phyloP scores from a whole-genome alignment of 1,284 basidiomycete species.

The Ustilago bromivora region DNA sequence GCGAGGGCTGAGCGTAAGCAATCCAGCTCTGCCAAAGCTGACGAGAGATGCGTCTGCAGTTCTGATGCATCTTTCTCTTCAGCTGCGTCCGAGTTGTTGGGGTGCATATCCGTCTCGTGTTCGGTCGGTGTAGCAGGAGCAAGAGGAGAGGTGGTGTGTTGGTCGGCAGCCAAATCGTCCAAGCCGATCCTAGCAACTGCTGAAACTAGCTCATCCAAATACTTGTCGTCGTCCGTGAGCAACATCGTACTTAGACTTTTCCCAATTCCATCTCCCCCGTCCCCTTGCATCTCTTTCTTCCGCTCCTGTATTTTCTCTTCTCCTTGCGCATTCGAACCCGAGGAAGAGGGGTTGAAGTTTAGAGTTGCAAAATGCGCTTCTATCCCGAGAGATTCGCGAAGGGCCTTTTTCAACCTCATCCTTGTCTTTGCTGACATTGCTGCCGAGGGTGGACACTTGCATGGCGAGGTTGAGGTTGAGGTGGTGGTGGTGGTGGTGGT shows the following conservation, averaged over 20 bases:
- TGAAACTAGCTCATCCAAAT: constrained; percentile 37
- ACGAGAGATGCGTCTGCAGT: constrained; percentile 13
- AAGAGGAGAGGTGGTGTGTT: not conserved
- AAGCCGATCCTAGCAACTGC: constrained; percentile 36
- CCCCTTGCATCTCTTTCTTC: not conserved
- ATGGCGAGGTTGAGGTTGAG: constrained; percentile 11
- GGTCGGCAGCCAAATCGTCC: constrained; percentile 24
- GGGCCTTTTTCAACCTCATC: constrained; percentile 26
- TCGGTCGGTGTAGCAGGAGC: too few relatives aligned
- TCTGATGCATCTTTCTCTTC: not conserved
- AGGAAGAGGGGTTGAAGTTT: constrained; percentile 2
- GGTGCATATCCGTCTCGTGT: too few relatives aligned
- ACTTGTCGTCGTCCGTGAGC: constrained; percentile 36
- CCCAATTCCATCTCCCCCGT: not conserved
- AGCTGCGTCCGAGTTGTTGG: not conserved
- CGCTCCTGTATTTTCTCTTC: not conserved
- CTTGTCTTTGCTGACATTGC: constrained; percentile 33
- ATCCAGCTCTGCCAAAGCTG: constrained; percentile 9
- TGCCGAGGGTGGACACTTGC: constrained; percentile 23
- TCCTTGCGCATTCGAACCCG: not conserved
- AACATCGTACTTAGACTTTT: constrained; percentile 33
- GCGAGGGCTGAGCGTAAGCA: constrained; percentile 11
- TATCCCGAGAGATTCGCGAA: constrained; percentile 34
- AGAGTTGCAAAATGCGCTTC: constrained; percentile 38
- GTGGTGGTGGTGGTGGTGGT: not conserved